These are phyloP conservation scores for Butyriboletus loyo DNA, from an alignment of 768 basidiomycete species.

Conservation along the genomic window DNA sequence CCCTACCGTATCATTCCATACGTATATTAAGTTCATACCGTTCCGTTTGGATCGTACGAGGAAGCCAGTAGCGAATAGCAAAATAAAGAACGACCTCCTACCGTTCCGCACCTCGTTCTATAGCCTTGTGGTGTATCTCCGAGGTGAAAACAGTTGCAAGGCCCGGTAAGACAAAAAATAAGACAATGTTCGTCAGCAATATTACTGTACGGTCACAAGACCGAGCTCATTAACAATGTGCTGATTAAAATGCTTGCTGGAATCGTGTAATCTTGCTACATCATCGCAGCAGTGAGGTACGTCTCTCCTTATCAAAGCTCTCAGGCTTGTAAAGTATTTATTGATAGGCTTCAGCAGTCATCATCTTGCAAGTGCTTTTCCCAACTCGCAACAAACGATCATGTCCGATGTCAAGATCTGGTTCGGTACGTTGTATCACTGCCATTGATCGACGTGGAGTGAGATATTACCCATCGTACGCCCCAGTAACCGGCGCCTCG, in stretches of 20 bases:
- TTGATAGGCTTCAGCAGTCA: too few relatives aligned
- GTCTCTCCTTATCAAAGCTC: neutral
- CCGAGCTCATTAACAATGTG: too few relatives aligned
- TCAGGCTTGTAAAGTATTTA: too few relatives aligned
- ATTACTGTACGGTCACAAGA: too few relatives aligned
- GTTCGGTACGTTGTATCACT: conserved; percentile 9
- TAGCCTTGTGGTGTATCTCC: too few relatives aligned
- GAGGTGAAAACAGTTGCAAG: too few relatives aligned
- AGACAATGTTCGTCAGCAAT: too few relatives aligned
- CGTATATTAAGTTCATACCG: conserved; percentile 48
- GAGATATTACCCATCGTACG: neutral
- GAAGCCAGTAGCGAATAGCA: neutral
- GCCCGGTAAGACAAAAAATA: too few relatives aligned
- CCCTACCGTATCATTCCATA: conserved; percentile 85
- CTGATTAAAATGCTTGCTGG: neutral
- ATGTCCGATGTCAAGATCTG: conserved; percentile 21
- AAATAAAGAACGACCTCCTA: too few relatives aligned
- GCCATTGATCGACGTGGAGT: neutral
- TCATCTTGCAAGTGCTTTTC: neutral
- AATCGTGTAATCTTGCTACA: neutral
- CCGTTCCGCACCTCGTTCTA: too few relatives aligned
- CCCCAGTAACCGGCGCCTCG: conserved; percentile 34
- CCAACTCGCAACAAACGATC: neutral
- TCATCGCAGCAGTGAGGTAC: neutral
- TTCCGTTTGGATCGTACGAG: neutral